Base-by-base conservation (phyloP, 768 basidiomycete genomes). In the Hebeloma cylindrosporum region DNA sequence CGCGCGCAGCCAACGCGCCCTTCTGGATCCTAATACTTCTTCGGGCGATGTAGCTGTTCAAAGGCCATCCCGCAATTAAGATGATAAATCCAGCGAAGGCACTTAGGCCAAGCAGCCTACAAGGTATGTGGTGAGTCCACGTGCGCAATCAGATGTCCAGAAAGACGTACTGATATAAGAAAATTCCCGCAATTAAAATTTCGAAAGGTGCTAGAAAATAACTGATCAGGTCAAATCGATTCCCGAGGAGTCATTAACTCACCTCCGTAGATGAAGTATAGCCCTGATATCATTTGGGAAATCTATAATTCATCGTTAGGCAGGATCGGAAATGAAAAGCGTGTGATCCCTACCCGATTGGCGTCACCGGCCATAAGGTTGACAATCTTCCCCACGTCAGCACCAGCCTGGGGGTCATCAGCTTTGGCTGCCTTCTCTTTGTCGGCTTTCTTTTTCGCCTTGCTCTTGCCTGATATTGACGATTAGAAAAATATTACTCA, bases 381-480 rank as follows among this genome's bases (percentile, higher is more conserved):
- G 43, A 93, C 88, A 40, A 94, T 89, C 62, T 93, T 93, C 9
- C 93, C 93, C 9, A 88, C 74, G 60, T 92, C 88, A 6, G 93
- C 93, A 11, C 89, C 87, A 0, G 84, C 77, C 53, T 79, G 84
- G 1, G 82, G 78, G 22, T 88, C 74, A 33, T 75, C 72, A 13
- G 65, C 70, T 53, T 66, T 70, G 7, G 62, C 66, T 21, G 61
- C 61, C 33, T 66, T 69, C 43, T 68, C 69, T 44, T 69, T 69
- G 39, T 69, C 70, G 13, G 61, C 67, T 31, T 64, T 63, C 49
- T 63, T 63, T 38, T 67, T 62, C 10, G 58, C 59, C 26, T 67
- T 68, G 31, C 50, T 60, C 33, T 62, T 66, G 16, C 57, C 66
- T 62, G 34, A 25, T 26, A 18, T 6, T 10, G 2, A 16, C 3